phyloP scores from a whole-genome alignment of 345 rosid species.

The Schrenkiella parvula region DNA sequence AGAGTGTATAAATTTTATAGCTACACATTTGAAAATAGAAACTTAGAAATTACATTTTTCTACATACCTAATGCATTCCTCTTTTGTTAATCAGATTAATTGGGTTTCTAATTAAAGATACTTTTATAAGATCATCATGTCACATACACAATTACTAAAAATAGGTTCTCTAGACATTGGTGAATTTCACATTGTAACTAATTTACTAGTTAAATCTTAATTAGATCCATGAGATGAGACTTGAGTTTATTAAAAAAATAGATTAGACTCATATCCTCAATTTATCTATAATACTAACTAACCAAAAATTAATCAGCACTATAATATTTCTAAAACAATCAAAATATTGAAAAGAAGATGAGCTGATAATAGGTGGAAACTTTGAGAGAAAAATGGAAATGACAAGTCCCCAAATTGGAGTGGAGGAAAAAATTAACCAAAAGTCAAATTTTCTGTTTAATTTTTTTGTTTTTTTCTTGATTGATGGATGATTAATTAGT shows the following conservation, averaged over 20 bases:
- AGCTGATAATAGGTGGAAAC: slow-evolving; percentile 25
- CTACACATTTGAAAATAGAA: slow-evolving; percentile 2
- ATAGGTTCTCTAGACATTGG: neutral
- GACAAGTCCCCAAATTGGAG: slow-evolving; percentile 26
- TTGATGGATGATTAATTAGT: slow-evolving; percentile 18
- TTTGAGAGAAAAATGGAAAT: slow-evolving; percentile 15
- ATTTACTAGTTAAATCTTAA: neutral
- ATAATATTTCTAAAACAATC: neutral
- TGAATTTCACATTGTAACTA: neutral
- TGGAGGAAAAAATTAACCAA: neutral
- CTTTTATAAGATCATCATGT: neutral
- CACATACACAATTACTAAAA: neutral
- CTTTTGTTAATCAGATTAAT: slow-evolving; percentile 10
- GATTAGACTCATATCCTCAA: neutral
- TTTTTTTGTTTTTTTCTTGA: neutral
- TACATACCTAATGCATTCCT: slow-evolving; percentile 18
- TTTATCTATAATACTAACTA: neutral
- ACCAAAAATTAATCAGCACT: neutral
- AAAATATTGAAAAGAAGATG: slow-evolving; percentile 10
- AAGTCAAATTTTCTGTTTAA: neutral
- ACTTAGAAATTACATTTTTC: neutral
- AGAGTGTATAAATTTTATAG: neutral
- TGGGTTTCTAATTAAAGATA: neutral
- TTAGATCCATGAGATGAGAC: neutral
- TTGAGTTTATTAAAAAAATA: neutral